Evolutionary conservation across 495 filamentous ascomycete genomes (phyloP).

Genomic region (Eremomyces bilateralis): DNA sequence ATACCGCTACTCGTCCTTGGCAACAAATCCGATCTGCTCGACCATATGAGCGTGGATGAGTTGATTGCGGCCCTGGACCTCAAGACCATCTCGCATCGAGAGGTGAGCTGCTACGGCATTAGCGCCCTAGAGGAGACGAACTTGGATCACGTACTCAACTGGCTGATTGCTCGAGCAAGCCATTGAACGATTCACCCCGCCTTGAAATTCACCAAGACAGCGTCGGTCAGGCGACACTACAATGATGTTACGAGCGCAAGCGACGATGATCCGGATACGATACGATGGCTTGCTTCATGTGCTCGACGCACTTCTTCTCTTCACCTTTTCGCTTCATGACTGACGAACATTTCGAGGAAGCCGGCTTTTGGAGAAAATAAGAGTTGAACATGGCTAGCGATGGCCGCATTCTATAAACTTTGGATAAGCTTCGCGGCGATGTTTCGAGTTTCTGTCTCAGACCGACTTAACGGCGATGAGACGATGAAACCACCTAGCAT

Average conservation of each 20-base stretch:
- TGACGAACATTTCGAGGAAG: background rate
- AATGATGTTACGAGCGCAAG: no score
- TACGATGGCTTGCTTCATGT: background rate
- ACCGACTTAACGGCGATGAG: no score
- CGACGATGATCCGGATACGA: background rate
- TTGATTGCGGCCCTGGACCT: constrained; percentile 84
- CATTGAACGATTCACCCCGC: constrained; percentile 18
- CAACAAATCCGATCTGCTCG: constrained; percentile 85
- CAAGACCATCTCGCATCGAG: constrained; percentile 70
- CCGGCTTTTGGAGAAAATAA: background rate
- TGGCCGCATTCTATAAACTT: no score
- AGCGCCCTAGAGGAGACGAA: constrained; percentile 98
- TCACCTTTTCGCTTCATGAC: background rate
- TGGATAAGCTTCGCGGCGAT: no score
- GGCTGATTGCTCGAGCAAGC: constrained; percentile 77
- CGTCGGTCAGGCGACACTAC: background rate
- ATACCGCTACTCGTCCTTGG: constrained; percentile 93
- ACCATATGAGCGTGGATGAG: constrained; percentile 80
- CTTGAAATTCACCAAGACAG: background rate
- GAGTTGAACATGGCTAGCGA: no score
- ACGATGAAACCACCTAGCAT: no score
- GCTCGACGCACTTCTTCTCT: background rate
- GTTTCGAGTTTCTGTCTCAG: no score
- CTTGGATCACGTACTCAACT: constrained; percentile 87
- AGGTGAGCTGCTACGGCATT: constrained; percentile 97